A percentile compares a stretch with the other conserved stretches of the same genome.
Evolutionary conservation across 1,284 basidiomycete genomes (phyloP).

Genomic region (Golubevia sp.): DNA sequence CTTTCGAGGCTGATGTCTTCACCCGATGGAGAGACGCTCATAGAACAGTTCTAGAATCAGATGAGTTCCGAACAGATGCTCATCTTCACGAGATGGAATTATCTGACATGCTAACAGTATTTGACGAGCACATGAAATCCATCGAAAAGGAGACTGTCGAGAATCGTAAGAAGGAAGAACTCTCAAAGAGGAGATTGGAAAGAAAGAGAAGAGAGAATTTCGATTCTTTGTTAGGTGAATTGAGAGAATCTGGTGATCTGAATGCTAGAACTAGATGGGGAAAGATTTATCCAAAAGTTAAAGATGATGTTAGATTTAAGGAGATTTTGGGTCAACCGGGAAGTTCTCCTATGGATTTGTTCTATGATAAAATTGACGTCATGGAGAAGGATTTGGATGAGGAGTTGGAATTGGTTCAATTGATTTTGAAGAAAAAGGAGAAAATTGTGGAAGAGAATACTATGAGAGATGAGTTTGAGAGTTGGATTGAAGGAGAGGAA

Average conservation of each 20-base stretch:
- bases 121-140: constrained; percentile 43
- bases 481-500: background rate
- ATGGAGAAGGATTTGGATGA: constrained; percentile 39
- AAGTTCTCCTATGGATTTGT: constrained; percentile 45
- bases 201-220: constrained; percentile 43
- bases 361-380: constrained; percentile 47
- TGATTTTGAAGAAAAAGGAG: constrained; percentile 11
- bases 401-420: constrained; percentile 22
- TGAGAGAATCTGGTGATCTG: constrained; percentile 27
- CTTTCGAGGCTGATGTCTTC: constrained; percentile 48
- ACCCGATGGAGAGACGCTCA: constrained; percentile 58
- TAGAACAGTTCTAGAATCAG: constrained; percentile 41
- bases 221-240: constrained; percentile 25
- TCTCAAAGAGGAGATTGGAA: constrained; percentile 18
- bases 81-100: constrained; percentile 34
- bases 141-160: constrained; percentile 38
- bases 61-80: constrained; percentile 35
- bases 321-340: constrained; percentile 35
- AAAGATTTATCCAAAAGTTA: constrained; percentile 32
- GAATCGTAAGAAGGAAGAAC: constrained; percentile 13
- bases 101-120: constrained; percentile 47
- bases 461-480: too few relatives aligned
- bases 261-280: constrained; percentile 40
- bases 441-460: constrained; percentile 2
- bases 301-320: constrained; percentile 25